These are phyloP conservation scores for Globisporangium orthogonon DNA, from an alignment of 352 stramenopile species.

Conservation along the genomic window DNA sequence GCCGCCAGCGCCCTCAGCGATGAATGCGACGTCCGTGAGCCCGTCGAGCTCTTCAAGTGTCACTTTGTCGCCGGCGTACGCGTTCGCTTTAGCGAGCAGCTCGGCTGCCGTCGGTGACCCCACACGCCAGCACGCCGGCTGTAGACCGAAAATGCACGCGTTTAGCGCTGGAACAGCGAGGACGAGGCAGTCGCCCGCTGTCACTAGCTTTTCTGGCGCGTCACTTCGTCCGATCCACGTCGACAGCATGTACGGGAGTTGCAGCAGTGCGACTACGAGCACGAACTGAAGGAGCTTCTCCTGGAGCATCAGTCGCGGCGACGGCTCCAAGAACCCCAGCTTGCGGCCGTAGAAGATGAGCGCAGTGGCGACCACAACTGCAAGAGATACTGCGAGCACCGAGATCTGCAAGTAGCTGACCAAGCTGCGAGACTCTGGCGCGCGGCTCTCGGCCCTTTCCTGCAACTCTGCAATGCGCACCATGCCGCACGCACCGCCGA, in stretches of 20 bases:
- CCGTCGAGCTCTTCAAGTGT: constrained; percentile 23
- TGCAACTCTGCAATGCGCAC: constrained; percentile 20
- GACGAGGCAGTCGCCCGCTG: constrained; percentile 44
- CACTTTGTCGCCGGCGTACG: constrained; percentile 11
- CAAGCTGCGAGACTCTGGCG: constrained; percentile 4
- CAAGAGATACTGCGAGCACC: constrained; percentile 19
- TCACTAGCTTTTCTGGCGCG: constrained; percentile 18
- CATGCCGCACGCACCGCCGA: constrained; percentile 42
- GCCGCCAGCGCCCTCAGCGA: constrained; percentile 42
- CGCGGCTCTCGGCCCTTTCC: neutral
- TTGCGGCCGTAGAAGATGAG: constrained; percentile 39
- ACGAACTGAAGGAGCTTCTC: constrained; percentile 15
- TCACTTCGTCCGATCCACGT: constrained; percentile 21
- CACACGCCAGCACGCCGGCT: constrained; percentile 36
- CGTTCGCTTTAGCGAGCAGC: constrained; percentile 11
- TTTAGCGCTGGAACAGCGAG: constrained; percentile 53
- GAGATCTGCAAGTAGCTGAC: constrained; percentile 23
- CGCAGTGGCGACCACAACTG: constrained; percentile 17
- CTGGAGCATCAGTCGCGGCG: constrained; percentile 37
- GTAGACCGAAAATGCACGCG: constrained; percentile 57
- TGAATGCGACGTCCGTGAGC: constrained; percentile 22
- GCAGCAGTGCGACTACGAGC: constrained; percentile 31
- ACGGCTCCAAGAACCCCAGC: constrained; percentile 34
- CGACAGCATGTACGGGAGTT: constrained; percentile 41
- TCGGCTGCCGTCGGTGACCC: constrained; percentile 4